These are phyloP conservation scores for Eimeria necatrix DNA, from an alignment of 169 alveolate species.

Conservation along the genomic window DNA sequence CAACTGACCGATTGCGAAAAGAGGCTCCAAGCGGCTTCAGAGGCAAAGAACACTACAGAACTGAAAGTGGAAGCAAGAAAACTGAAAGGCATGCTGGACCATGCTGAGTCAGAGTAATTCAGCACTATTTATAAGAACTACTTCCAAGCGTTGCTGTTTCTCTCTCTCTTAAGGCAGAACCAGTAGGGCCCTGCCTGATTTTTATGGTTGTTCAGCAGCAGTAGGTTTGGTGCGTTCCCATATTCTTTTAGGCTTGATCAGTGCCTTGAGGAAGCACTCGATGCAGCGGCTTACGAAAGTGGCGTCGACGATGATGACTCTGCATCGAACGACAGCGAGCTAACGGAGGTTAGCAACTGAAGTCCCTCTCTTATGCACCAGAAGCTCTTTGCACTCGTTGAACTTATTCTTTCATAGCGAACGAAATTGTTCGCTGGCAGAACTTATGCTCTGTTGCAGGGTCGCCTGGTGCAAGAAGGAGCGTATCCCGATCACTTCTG, in stretches of 20 bases:
- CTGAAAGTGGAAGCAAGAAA: background rate
- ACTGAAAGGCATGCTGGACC: background rate
- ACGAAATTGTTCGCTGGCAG: background rate
- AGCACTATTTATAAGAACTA: background rate
- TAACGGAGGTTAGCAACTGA: background rate
- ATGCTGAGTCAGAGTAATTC: slow-evolving; percentile 42
- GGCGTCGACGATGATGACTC: slow-evolving; percentile 12
- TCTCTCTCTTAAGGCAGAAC: no score
- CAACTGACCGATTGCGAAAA: background rate
- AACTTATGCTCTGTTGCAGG: slow-evolving; percentile 1
- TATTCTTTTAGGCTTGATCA: background rate
- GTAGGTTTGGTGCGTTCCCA: background rate
- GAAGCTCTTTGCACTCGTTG: background rate
- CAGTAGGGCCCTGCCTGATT: no score
- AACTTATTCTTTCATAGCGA: background rate
- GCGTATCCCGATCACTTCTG: slow-evolving; percentile 58
- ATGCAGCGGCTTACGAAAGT: slow-evolving; percentile 21
- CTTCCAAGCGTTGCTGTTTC: background rate
- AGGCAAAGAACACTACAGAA: background rate
- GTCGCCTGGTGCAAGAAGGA: slow-evolving; percentile 71
- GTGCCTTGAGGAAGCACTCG: slow-evolving; percentile 22
- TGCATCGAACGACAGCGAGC: background rate
- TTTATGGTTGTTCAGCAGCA: no score
- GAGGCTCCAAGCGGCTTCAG: slow-evolving; percentile 18
- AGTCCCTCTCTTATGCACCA: background rate